phyloP scores from a whole-genome alignment of 2,329 filamentous ascomycete genomes.

The Nemania sp. region DNA sequence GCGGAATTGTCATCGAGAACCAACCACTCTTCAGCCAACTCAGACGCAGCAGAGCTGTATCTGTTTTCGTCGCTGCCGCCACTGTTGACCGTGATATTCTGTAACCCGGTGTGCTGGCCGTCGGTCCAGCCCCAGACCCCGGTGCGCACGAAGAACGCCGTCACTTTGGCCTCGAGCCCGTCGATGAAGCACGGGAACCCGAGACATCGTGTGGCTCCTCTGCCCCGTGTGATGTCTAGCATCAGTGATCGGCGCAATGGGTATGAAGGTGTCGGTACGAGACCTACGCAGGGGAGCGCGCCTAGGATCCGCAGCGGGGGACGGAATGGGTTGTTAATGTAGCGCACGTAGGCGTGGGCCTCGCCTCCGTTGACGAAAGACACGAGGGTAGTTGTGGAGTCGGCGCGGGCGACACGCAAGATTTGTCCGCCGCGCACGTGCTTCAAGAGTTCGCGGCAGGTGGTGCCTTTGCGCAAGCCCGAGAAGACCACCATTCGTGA shows the following conservation, averaged over 20 bases:
- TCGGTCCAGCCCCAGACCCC: not conserved
- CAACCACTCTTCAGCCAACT: not conserved
- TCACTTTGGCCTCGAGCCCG: not conserved
- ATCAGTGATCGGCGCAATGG: not conserved
- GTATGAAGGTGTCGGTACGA: slow-evolving; percentile 26
- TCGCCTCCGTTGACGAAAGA: not conserved
- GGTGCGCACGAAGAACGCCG: not conserved
- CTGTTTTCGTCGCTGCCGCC: not conserved
- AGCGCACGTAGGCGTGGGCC: slow-evolving; percentile 7
- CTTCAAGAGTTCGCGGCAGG: slow-evolving; percentile 24
- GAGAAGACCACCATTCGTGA: slow-evolving; percentile 41
- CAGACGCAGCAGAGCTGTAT: too few species aligned
- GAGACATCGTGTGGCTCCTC: slow-evolving; percentile 16
- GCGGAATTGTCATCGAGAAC: not conserved
- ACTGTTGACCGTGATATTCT: not conserved
- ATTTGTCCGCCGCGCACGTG: slow-evolving; percentile 39
- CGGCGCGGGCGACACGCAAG: slow-evolving; percentile 3
- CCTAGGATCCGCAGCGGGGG: not conserved
- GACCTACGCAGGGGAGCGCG: not conserved
- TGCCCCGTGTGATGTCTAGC: not conserved
- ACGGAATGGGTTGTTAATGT: not conserved
- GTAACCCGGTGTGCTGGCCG: too few species aligned
- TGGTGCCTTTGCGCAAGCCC: not conserved
- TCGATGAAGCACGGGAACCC: not conserved
- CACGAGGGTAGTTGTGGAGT: not conserved